phyloP scores from a whole-genome alignment of 192 early-diverging fungal species.

The Coemansia sp. region DNA sequence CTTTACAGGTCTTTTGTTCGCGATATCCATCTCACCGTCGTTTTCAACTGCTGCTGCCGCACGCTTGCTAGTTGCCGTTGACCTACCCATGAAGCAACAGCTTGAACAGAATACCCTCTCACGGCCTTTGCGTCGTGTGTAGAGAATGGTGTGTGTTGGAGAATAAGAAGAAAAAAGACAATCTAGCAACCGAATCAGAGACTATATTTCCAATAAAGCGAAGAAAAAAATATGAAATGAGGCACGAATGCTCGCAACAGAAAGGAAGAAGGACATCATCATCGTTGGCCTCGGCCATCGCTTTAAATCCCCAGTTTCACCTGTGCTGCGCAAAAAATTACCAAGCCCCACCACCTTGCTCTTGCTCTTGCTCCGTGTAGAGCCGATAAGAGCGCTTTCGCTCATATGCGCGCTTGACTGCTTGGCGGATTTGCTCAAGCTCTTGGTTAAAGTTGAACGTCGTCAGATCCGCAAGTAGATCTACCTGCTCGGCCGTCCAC shows the following conservation, averaged over 20 bases:
- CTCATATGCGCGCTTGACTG: slow-evolving; percentile 51
- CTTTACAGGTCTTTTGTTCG: background rate
- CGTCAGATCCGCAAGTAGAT: slow-evolving; percentile 60
- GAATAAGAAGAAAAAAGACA: background rate
- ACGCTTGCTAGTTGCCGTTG: slow-evolving; percentile 1
- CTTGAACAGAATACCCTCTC: background rate
- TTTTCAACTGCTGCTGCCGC: background rate
- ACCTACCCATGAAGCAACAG: background rate
- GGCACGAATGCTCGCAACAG: background rate
- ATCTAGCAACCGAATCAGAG: background rate
- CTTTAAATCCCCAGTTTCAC: background rate
- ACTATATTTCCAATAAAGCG: background rate
- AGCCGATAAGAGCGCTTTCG: slow-evolving; percentile 51
- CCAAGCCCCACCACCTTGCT: background rate
- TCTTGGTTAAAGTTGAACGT: slow-evolving; percentile 61
- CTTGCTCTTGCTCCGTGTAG: slow-evolving; percentile 17
- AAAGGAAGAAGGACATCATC: background rate
- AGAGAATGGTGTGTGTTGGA: background rate
- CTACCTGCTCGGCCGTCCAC: slow-evolving; percentile 67
- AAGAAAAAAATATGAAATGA: background rate
- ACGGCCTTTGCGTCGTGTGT: background rate
- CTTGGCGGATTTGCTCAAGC: slow-evolving; percentile 53
- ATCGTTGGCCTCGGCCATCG: too few species aligned
- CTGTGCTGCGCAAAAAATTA: slow-evolving; percentile 2
- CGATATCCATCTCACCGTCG: background rate